phyloP scores from a whole-genome alignment of 176 grass and related monocot species.

The Coix lacrymajobi region DNA sequence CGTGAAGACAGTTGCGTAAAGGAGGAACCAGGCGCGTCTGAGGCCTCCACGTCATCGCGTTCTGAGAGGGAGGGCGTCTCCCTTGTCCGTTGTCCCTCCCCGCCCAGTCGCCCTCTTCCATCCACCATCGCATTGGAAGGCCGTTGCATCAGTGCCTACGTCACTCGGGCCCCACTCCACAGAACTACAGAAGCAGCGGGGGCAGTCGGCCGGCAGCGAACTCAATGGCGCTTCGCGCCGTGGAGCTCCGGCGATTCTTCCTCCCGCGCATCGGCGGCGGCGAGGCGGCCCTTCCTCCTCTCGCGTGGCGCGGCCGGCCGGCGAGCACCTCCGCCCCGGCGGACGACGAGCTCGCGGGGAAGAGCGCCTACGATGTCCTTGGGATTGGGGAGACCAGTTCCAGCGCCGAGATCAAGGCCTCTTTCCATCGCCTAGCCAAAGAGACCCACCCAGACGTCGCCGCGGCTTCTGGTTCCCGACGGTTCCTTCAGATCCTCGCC shows the following conservation, averaged over 20 bases:
- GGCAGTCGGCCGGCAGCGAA: neutral
- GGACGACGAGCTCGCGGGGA: conserved; percentile 35
- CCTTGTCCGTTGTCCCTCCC: neutral
- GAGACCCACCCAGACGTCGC: conserved; percentile 91
- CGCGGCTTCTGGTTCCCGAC: conserved; percentile 34
- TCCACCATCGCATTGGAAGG: neutral
- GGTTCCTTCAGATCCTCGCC: conserved; percentile 80
- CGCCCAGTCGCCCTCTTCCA: neutral
- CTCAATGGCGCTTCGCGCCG: conserved; percentile 48
- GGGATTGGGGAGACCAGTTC: conserved; percentile 72
- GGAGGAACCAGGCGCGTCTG: neutral
- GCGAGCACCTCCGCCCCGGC: conserved; percentile 14
- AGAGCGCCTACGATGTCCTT: conserved; percentile 92
- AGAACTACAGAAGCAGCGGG: neutral
- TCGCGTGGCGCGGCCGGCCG: conserved; percentile 6
- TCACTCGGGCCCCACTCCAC: conserved; percentile 3
- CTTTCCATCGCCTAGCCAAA: conserved; percentile 84
- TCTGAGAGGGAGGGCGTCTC: neutral
- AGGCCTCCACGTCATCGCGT: conserved; percentile 11
- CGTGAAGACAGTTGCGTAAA: neutral
- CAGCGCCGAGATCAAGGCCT: conserved; percentile 72
- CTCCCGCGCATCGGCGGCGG: conserved; percentile 20
- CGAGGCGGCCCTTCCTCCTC: conserved; percentile 1
- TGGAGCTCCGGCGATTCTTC: conserved; percentile 39
- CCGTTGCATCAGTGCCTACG: conserved; percentile 3